These are phyloP conservation scores for Boletus reticulatus DNA, from an alignment of 768 basidiomycete genomes.

Conservation along the genomic window DNA sequence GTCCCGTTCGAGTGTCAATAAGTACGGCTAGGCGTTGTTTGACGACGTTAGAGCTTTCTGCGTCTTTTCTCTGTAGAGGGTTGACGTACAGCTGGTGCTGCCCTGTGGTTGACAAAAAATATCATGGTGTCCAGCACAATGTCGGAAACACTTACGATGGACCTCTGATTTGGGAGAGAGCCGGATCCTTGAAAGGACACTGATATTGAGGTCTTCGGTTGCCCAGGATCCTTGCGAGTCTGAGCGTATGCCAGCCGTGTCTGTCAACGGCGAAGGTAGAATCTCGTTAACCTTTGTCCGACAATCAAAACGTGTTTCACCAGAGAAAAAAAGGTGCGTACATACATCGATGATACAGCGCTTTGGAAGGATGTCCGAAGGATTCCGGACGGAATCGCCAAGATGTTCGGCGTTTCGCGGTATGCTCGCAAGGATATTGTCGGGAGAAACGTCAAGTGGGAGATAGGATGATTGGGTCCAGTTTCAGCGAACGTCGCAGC, in stretches of 20 bases:
- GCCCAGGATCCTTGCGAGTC: background rate
- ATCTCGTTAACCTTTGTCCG: background rate
- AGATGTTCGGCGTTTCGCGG: background rate
- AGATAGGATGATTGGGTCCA: background rate
- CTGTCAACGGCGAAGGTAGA: background rate
- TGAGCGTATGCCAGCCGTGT: background rate
- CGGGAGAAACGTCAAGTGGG: background rate
- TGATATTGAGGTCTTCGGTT: background rate
- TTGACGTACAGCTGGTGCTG: background rate
- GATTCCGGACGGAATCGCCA: background rate
- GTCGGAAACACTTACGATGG: background rate
- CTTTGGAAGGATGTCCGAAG: background rate
- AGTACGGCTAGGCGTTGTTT: background rate
- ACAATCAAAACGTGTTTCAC: background rate
- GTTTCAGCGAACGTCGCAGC: slow-evolving; percentile 3
- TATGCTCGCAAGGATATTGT: background rate
- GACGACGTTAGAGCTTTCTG: background rate
- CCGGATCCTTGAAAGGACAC: slow-evolving; percentile 1
- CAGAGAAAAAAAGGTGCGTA: background rate
- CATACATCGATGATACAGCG: background rate
- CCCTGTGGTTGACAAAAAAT: background rate
- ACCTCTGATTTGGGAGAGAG: background rate
- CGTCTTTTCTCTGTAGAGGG: background rate
- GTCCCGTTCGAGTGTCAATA: slow-evolving; percentile 3
- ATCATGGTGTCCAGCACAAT: background rate